Base-by-base conservation (phyloP, 2,329 filamentous ascomycete genomes). In the Fusarium penzigii region DNA sequence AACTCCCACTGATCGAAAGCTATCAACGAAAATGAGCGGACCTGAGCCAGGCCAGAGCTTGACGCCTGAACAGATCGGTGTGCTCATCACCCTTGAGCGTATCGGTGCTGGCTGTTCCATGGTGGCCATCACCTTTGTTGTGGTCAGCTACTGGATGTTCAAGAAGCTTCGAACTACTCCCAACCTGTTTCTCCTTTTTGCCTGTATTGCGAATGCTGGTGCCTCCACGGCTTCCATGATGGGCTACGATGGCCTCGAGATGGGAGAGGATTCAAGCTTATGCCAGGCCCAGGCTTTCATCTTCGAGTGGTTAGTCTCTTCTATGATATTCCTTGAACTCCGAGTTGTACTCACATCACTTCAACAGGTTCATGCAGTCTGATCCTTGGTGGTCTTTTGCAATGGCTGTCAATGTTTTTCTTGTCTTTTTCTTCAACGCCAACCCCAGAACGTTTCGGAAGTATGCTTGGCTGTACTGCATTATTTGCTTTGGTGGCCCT, bases 361-460 rank as follows among this genome's bases (percentile, higher is more conserved):
- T n/a, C 8, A 13, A 4, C 41, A 90, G 86, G 83, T 91, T 90
- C 68, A 88, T 89, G 82, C 86, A 87, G 59, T 86, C 86, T 4
- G 87, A 90, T 69, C 84, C 86, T 1, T 80, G 88, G 72, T 92
- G 86, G 88, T 89, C 87, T 0, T 83, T 91, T 60, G 87, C 87
- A 55, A 93, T 93, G 89, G 88, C 89, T 1, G 78, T 87, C 63
- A 93, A 93, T 58, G 89, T 93, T 49, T 90, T 87, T 66, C 78
- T 92, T 45, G 81, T 84, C 39, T 84, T 85, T 64, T 84, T 84
- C 69, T 75, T 75, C 64, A 77, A 79, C 16, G 79, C 78, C 10
- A 78, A 78, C 44, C 80, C 81, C 1, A 83, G 83, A 1, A 83
- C 85, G 46, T 90, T 91, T 64, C 79, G 82, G 14, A 81, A 82